phyloP scores from a whole-genome alignment of 352 stramenopile species.

The Phytophthora chlamydospora region DNA sequence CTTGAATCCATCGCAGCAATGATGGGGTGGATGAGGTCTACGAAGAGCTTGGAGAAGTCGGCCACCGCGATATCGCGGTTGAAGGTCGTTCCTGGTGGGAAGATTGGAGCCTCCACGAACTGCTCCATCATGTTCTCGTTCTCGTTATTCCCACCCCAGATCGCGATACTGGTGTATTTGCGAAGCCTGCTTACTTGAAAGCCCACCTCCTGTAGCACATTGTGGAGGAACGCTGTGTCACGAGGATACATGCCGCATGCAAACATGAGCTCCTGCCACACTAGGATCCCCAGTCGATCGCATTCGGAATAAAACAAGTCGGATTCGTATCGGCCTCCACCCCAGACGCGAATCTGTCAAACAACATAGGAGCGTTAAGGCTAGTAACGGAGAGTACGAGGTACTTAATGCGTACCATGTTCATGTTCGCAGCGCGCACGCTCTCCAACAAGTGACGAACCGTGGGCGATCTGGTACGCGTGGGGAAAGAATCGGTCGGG shows the following conservation, averaged over 20 bases:
- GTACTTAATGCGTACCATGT: constrained; percentile 61
- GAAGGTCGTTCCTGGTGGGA: constrained; percentile 54
- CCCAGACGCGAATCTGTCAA: constrained; percentile 82
- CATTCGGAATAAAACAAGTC: constrained; percentile 84
- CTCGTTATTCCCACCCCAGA: constrained; percentile 93
- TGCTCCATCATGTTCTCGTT: constrained; percentile 90
- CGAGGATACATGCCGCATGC: constrained; percentile 88
- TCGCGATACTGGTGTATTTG: constrained; percentile 84
- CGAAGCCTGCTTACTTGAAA: constrained; percentile 70
- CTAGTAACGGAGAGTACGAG: background rate
- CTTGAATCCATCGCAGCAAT: constrained; percentile 53
- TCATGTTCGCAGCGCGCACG: constrained; percentile 76
- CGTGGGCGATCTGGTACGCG: constrained; percentile 43
- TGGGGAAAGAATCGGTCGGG: constrained; percentile 77
- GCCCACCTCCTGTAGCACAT: constrained; percentile 60
- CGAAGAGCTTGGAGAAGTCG: constrained; percentile 85
- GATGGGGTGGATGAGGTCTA: constrained; percentile 71
- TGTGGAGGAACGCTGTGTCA: constrained; percentile 62
- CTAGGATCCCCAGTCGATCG: constrained; percentile 82
- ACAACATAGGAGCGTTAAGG: background rate
- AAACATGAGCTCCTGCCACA: constrained; percentile 94
- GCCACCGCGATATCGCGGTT: constrained; percentile 80
- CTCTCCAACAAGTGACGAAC: constrained; percentile 62
- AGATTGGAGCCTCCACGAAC: constrained; percentile 62
- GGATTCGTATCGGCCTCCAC: constrained; percentile 86